Percentiles rank a stretch among this genome's conserved stretches.
Evolutionary conservation across 1,284 basidiomycete genomes (phyloP).

Genomic region (Fistulina hepatica): DNA sequence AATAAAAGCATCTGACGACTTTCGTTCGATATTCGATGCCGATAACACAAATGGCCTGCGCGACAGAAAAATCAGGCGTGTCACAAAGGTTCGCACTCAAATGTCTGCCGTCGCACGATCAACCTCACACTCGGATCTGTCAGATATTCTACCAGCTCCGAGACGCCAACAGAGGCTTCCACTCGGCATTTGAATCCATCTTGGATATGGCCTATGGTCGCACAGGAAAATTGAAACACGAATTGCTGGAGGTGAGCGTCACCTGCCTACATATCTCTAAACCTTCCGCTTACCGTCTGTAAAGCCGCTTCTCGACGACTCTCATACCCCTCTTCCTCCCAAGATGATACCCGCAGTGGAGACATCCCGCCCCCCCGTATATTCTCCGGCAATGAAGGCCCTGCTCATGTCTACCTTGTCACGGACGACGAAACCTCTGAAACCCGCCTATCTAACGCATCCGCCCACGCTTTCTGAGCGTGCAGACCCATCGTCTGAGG

Average conservation of each 20-base stretch:
- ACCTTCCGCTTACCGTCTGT: slow-evolving; percentile 1
- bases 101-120: too few relatives aligned
- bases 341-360: slow-evolving; percentile 41
- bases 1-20: too few relatives aligned
- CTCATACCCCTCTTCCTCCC: slow-evolving; percentile 28
- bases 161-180: too few relatives aligned
- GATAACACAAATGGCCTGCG: too few relatives aligned
- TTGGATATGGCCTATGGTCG: slow-evolving; percentile 72
- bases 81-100: too few relatives aligned
- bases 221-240: slow-evolving; percentile 56
- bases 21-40: too few relatives aligned
- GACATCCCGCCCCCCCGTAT: slow-evolving; percentile 49
- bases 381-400: slow-evolving; percentile 47
- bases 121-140: too few relatives aligned
- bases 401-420: slow-evolving; percentile 45
- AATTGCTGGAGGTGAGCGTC: slow-evolving; percentile 46
- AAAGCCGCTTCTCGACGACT: slow-evolving; percentile 44
- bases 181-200: too few relatives aligned
- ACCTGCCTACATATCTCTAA: slow-evolving; percentile 6
- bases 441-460: slow-evolving; percentile 26
- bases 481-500: slow-evolving; percentile 46
- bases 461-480: slow-evolving; percentile 49
- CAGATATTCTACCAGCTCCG: too few relatives aligned
- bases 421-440: slow-evolving; percentile 35
- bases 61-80: too few relatives aligned